Evolutionary conservation across 2,329 filamentous ascomycete genomes (phyloP).

Genomic region (Cadophora sp.): DNA sequence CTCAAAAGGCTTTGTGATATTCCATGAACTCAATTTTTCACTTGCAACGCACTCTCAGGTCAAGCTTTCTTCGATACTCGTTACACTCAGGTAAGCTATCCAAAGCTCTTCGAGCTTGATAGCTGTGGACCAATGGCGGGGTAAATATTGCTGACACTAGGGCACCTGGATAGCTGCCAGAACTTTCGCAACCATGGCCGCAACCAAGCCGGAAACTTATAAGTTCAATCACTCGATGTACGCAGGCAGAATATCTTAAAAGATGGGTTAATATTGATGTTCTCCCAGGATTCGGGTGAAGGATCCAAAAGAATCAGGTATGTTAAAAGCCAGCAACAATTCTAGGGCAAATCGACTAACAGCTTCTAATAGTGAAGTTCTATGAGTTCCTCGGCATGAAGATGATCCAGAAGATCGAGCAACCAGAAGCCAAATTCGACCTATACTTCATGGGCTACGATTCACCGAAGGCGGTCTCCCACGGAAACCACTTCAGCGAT

Average conservation of each 20-base stretch:
- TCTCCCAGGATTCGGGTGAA: slow-evolving; percentile 83
- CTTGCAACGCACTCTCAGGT: slow-evolving; percentile 33
- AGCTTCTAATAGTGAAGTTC: slow-evolving; percentile 72
- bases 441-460: slow-evolving; percentile 96
- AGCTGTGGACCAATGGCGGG: slow-evolving; percentile 21
- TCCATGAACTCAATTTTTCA: slow-evolving; percentile 37
- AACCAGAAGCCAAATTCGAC: slow-evolving; percentile 90
- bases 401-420: slow-evolving; percentile 79
- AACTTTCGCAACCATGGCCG: slow-evolving; percentile 53
- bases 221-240: slow-evolving; percentile 90
- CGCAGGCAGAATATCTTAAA: slow-evolving; percentile 35
- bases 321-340: slow-evolving; percentile 9
- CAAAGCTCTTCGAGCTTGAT: background rate
- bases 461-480: slow-evolving; percentile 74
- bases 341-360: slow-evolving; percentile 1
- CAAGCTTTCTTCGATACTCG: slow-evolving; percentile 30
- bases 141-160: slow-evolving; percentile 28
- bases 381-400: slow-evolving; percentile 93
- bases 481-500: slow-evolving; percentile 75
- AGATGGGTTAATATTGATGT: slow-evolving; percentile 24
- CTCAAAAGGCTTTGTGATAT: background rate
- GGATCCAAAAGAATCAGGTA: slow-evolving; percentile 82
- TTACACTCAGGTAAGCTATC: slow-evolving; percentile 35
- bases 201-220: slow-evolving; percentile 75
- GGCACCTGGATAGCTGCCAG: slow-evolving; percentile 37